These are phyloP conservation scores for Monosporascus sp. DNA, from an alignment of 2,329 filamentous ascomycete species.

Conservation along the genomic window DNA sequence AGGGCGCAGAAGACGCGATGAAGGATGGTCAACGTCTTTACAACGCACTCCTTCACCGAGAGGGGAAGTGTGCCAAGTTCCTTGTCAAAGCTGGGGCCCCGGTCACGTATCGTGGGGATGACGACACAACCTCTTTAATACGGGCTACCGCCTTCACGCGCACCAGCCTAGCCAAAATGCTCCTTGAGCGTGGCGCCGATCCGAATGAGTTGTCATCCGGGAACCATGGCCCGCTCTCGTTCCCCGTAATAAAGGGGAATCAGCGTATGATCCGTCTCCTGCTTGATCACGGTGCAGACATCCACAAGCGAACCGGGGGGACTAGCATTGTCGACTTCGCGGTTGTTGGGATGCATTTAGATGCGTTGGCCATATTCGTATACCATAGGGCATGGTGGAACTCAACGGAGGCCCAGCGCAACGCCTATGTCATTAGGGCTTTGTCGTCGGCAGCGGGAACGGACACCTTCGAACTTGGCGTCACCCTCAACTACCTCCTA, in stretches of 20 bases:
- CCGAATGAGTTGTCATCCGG: constrained; percentile 7
- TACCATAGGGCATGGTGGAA: background rate
- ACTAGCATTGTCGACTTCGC: background rate
- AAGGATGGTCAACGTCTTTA: constrained; percentile 1
- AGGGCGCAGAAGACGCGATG: background rate
- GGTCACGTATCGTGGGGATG: background rate
- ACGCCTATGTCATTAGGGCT: background rate
- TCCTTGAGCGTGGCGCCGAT: constrained; percentile 13
- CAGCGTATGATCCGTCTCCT: constrained; percentile 6
- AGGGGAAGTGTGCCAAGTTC: constrained; percentile 1
- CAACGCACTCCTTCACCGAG: background rate
- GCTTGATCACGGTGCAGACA: constrained; percentile 12
- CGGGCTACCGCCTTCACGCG: constrained; percentile 4
- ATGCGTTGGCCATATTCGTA: background rate
- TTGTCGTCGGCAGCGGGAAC: background rate
- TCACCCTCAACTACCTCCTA: background rate
- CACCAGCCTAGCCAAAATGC: background rate
- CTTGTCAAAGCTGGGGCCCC: constrained; percentile 9
- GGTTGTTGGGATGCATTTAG: background rate
- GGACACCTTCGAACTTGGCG: background rate
- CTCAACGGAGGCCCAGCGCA: background rate
- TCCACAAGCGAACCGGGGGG: background rate
- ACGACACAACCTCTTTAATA: constrained; percentile 5
- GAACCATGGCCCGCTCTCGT: background rate
- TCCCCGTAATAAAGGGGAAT: constrained; percentile 1